phyloP scores from a whole-genome alignment of 108 stramenopile genomes.

The Nitzschia inconspicua region DNA sequence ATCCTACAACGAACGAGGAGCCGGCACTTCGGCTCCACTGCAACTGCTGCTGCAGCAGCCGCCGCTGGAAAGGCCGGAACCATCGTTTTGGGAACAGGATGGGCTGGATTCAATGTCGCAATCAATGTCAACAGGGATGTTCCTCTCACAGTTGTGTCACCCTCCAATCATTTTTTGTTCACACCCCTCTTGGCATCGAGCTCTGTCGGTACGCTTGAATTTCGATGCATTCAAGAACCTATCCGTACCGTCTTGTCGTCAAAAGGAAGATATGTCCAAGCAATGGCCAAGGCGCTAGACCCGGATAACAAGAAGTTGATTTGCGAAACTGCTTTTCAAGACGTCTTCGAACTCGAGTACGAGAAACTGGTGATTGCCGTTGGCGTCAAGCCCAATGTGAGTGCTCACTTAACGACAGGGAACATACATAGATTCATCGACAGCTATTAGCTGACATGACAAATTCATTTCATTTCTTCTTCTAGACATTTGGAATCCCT shows the following conservation, averaged over 20 bases:
- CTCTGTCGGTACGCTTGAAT: conserved; percentile 96
- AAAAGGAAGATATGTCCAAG: conserved; percentile 72
- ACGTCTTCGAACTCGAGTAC: conserved; percentile 75
- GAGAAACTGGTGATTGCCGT: conserved; percentile 87
- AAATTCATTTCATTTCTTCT: too few relatives aligned
- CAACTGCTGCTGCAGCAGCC: too few relatives aligned
- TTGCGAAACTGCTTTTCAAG: conserved; percentile 58
- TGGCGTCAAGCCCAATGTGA: conserved; percentile 93
- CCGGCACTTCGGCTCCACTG: too few relatives aligned
- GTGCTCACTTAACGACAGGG: too few relatives aligned
- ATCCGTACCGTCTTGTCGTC: conserved; percentile 62
- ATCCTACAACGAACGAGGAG: too few relatives aligned
- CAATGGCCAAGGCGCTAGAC: conserved; percentile 74
- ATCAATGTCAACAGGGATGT: conserved; percentile 51
- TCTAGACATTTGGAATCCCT: conserved; percentile 31
- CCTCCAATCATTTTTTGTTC: conserved; percentile 95
- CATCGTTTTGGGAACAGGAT: conserved; percentile 68
- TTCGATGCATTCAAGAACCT: conserved; percentile 93
- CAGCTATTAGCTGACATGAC: neutral
- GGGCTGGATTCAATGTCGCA: conserved; percentile 72
- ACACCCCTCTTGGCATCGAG: conserved; percentile 94
- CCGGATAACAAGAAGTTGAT: conserved; percentile 44
- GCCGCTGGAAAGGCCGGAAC: neutral
- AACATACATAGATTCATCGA: too few relatives aligned
- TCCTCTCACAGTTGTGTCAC: conserved; percentile 77